Evolutionary conservation across 768 basidiomycete genomes (phyloP).

Genomic region (Hypsizygus marmoreus): DNA sequence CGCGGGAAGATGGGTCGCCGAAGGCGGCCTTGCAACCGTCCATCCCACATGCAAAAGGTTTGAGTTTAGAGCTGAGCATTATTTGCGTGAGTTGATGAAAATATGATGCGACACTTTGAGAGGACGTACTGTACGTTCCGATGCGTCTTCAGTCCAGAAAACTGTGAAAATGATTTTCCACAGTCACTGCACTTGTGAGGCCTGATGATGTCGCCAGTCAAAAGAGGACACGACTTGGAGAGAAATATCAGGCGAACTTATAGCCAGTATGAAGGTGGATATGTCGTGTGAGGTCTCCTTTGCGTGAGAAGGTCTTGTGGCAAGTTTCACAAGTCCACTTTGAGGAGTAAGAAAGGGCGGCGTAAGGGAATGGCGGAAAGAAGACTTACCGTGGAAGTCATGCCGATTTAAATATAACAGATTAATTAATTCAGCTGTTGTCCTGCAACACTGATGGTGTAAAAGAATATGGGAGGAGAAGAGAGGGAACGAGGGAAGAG

Average conservation of each 20-base stretch:
- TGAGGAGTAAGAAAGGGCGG: neutral
- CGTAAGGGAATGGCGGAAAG: neutral
- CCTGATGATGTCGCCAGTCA: conserved; percentile 34
- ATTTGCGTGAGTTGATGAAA: neutral
- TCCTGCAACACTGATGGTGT: conserved; percentile 26
- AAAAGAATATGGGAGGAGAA: conserved; percentile 17
- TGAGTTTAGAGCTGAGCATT: conserved; percentile 44
- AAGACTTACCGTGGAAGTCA: conserved; percentile 13
- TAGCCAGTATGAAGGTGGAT: conserved; percentile 46
- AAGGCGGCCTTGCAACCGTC: conserved; percentile 51
- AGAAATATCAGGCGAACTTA: conserved; percentile 40
- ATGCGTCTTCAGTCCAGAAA: conserved; percentile 63
- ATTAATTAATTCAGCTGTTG: conserved; percentile 22
- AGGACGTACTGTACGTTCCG: conserved; percentile 62
- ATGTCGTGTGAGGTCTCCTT: conserved; percentile 65
- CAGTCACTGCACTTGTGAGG: conserved; percentile 55
- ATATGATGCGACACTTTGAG: neutral
- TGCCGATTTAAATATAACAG: conserved; percentile 7
- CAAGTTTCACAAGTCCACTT: conserved; percentile 49
- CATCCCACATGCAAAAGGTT: conserved; percentile 54
- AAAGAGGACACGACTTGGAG: neutral
- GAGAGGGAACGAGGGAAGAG: conserved; percentile 20
- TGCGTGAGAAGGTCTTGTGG: conserved; percentile 51
- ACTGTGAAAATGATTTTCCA: conserved; percentile 58
- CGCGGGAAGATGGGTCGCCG: conserved; percentile 70